Conservation (phyloP, 768 basidiomycete genomes). For the Phylloporus rhodoxanthus region DNA sequence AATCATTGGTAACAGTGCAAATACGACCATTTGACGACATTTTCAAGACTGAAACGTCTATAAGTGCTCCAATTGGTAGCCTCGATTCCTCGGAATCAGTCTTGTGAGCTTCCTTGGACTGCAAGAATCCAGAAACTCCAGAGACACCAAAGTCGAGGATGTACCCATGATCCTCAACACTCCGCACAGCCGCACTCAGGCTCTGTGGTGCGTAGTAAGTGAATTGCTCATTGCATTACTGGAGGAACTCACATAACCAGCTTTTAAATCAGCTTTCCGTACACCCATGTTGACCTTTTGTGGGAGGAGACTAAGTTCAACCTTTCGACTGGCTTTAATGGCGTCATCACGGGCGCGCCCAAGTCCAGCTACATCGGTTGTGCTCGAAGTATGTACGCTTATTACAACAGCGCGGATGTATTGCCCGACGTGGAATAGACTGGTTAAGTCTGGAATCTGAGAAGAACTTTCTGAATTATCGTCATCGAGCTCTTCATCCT, state of each 20-base stretch:
- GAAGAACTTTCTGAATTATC: slow-evolving; percentile 33
- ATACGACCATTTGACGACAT: slow-evolving; percentile 73
- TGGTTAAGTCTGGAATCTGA: slow-evolving; percentile 59
- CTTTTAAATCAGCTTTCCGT: slow-evolving; percentile 66
- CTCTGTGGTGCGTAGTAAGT: slow-evolving; percentile 41
- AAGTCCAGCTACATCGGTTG: slow-evolving; percentile 50
- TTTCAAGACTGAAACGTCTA: slow-evolving; percentile 63
- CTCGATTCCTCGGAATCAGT: slow-evolving; percentile 24
- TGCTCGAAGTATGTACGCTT: slow-evolving; percentile 60
- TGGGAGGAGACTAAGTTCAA: slow-evolving; percentile 82
- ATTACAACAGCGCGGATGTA: slow-evolving; percentile 78
- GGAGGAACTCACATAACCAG: slow-evolving; percentile 60
- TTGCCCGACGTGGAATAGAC: slow-evolving; percentile 80
- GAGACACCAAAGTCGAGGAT: slow-evolving; percentile 78
- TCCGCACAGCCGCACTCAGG: slow-evolving; percentile 69
- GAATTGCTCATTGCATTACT: background rate
- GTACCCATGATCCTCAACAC: slow-evolving; percentile 93
- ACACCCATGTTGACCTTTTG: slow-evolving; percentile 80
- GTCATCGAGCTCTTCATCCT: slow-evolving; percentile 41
- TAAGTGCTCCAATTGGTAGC: slow-evolving; percentile 59
- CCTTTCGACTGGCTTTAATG: slow-evolving; percentile 61
- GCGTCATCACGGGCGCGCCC: slow-evolving; percentile 63
- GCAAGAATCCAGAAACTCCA: slow-evolving; percentile 77
- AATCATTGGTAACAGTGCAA: slow-evolving; percentile 61
- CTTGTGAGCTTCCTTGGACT: slow-evolving; percentile 64